phyloP scores from a whole-genome alignment of 139 green algal species.

The Pleodorina starrii region DNA sequence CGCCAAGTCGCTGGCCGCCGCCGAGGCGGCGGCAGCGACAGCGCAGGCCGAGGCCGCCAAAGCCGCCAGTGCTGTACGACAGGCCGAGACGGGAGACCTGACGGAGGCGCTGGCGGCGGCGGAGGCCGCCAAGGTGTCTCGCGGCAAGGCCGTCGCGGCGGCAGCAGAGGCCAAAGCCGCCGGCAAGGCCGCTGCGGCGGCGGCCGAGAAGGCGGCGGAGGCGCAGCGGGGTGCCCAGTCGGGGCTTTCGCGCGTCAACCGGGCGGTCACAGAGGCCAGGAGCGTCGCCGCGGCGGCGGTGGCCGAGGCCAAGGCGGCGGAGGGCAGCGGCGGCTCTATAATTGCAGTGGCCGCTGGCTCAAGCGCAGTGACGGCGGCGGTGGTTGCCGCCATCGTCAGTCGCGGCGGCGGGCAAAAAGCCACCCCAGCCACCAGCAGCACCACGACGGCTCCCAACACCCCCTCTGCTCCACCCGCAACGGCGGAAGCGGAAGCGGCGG shows the following conservation, averaged over 20 bases:
- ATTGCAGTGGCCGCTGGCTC: background rate
- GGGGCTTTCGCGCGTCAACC: background rate
- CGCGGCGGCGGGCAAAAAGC: background rate
- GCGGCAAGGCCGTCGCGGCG: background rate
- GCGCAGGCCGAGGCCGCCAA: background rate
- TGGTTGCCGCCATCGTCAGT: background rate
- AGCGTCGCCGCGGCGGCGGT: background rate
- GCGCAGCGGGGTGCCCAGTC: background rate
- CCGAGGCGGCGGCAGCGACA: constrained; percentile 1
- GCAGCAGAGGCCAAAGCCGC: constrained; percentile 1
- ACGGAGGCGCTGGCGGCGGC: constrained; percentile 21
- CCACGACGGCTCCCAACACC: background rate
- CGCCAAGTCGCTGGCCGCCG: background rate
- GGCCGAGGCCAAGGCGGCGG: background rate
- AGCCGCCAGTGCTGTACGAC: background rate
- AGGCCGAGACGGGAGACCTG: background rate
- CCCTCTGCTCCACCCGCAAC: background rate
- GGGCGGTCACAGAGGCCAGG: background rate
- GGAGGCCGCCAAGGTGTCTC: background rate
- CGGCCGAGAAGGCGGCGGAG: background rate
- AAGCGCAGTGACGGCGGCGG: background rate
- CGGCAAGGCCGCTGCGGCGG: background rate
- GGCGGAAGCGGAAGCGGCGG: background rate
- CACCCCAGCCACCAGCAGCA: background rate
- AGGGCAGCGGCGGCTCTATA: background rate